Evolutionary conservation across 2,329 filamentous ascomycete species (phyloP), one percentile per base, ranked within the genome.

Genomic region (Rhynchosporium graminicola): DNA sequence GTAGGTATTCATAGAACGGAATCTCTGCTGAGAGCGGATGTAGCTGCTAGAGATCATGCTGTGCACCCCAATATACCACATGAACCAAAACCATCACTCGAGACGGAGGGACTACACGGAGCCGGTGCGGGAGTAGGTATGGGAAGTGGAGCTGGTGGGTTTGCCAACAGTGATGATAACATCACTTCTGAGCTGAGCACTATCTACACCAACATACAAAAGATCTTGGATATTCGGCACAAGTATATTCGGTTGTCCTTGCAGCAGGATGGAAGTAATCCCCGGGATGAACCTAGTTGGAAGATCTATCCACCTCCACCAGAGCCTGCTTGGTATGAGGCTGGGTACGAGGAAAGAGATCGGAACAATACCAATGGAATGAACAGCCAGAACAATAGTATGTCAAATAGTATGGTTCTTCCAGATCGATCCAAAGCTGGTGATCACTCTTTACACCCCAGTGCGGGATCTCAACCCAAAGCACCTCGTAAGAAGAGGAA

Each of bases 141-240:
- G n/a, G 85, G 86, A 3, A 80, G 83, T 66, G 84, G 87, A 38
- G 84, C 62, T 20, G 73, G 84, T 70, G 88, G 87, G 8, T 86
- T 89, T 69, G 86, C 87, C 50, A 83, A 89, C 60, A 88, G 84
- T 51, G 91, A 96, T 70, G 86, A 89, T 45, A 88, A 89, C 58
- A 89, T 98, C 68, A 92, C 91, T 1, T 83, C 89, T 2, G 95
- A 99, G 77, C 79, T 99, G 67, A 87, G 85, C 70, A 83, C 86
- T 26, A 97, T 99, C 68, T 97, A 96, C 71, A 88, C 87, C 67
- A 96, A 95, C 69, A 92, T 99, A 61, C 91, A 96, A 74, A 89
- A 89, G 68, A 86, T 98, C n/a, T 77, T 97, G 51, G 91, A 97
- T 70, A 81, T 93, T 46, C 87, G 95, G 64, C 88, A 92, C 74